Evolutionary conservation across 768 basidiomycete species (phyloP).

Genomic region (Phylloporus scabripes): DNA sequence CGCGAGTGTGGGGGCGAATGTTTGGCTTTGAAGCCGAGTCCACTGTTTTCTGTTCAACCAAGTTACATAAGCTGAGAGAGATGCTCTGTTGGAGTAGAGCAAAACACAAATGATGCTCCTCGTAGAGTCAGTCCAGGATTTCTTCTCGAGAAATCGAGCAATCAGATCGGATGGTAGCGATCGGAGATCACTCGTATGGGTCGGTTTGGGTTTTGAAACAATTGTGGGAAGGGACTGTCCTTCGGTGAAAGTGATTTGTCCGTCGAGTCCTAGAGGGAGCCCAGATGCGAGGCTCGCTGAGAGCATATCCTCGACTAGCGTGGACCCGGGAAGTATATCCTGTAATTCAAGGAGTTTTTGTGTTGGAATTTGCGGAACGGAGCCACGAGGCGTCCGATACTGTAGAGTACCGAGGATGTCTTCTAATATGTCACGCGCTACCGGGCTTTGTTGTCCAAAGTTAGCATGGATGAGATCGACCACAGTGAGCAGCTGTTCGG

Average conservation of each 20-base stretch:
- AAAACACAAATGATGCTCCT: constrained; percentile 39
- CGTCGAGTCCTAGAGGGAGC: constrained; percentile 29
- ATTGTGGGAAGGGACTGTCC: constrained; percentile 3
- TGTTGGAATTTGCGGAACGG: constrained; percentile 21
- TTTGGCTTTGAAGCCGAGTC: constrained; percentile 13
- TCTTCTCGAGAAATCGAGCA: constrained; percentile 37
- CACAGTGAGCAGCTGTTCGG: constrained; percentile 37
- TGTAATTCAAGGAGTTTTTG: constrained; percentile 38
- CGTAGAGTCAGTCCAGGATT: constrained; percentile 41
- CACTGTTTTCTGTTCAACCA: constrained; percentile 37
- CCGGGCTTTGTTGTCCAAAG: background rate
- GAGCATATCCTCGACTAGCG: constrained; percentile 44
- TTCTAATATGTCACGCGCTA: constrained; percentile 27
- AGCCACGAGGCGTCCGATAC: constrained; percentile 2
- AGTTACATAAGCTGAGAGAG: constrained; percentile 22
- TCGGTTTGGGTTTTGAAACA: background rate
- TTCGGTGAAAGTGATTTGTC: constrained; percentile 9
- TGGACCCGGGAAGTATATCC: constrained; percentile 30
- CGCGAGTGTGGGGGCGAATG: constrained; percentile 37
- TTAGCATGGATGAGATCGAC: constrained; percentile 35
- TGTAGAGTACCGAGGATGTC: constrained; percentile 35
- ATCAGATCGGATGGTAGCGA: constrained; percentile 20
- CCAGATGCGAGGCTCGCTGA: constrained; percentile 35
- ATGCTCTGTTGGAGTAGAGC: constrained; percentile 36
- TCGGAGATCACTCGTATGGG: background rate